Evolutionary conservation across 2,329 filamentous ascomycete species (phyloP).

Genomic region (Periconia digitata): DNA sequence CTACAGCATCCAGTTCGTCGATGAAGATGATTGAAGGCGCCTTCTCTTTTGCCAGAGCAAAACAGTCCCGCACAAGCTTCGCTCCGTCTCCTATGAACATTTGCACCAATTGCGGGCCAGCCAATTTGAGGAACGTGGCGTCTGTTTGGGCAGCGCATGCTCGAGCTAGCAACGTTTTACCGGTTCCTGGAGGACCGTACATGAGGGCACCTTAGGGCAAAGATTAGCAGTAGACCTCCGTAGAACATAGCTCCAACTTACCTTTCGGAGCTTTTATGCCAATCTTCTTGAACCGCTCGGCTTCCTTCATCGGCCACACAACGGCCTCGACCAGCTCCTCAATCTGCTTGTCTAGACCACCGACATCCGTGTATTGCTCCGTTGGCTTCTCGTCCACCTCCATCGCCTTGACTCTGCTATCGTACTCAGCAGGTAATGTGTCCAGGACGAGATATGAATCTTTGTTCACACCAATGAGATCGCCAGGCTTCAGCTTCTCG

Average conservation of each 20-base stretch:
- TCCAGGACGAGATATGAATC: constrained; percentile 97
- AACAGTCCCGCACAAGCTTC: constrained; percentile 96
- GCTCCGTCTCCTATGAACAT: constrained; percentile 99
- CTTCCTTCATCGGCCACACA: constrained; percentile 99
- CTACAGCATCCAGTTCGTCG: constrained; percentile 96
- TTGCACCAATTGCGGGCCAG: constrained; percentile 94
- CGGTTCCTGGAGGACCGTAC: constrained; percentile 92
- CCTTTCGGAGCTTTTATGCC: constrained; percentile 99
- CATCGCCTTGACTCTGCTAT: constrained; percentile 99
- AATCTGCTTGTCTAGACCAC: constrained; percentile 97
- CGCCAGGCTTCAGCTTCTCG: constrained; percentile 89
- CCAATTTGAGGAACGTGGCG: constrained; percentile 97
- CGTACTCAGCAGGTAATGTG: constrained; percentile 95
- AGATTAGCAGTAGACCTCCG: constrained; percentile 6
- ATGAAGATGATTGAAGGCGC: constrained; percentile 99
- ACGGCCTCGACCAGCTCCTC: constrained; percentile 98
- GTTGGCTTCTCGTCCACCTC: constrained; percentile 99
- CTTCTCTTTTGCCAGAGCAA: constrained; percentile 97
- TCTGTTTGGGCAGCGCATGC: constrained; percentile 98
- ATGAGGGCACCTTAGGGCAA: constrained; percentile 73
- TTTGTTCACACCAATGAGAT: constrained; percentile 98
- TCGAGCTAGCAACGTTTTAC: constrained; percentile 88
- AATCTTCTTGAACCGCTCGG: constrained; percentile 98
- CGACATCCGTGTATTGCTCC: constrained; percentile 98
- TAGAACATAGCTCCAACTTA: constrained; percentile 47